These are phyloP conservation scores for Strigomonas galati DNA, from an alignment of 208 protist genomes.

Conservation along the genomic window DNA sequence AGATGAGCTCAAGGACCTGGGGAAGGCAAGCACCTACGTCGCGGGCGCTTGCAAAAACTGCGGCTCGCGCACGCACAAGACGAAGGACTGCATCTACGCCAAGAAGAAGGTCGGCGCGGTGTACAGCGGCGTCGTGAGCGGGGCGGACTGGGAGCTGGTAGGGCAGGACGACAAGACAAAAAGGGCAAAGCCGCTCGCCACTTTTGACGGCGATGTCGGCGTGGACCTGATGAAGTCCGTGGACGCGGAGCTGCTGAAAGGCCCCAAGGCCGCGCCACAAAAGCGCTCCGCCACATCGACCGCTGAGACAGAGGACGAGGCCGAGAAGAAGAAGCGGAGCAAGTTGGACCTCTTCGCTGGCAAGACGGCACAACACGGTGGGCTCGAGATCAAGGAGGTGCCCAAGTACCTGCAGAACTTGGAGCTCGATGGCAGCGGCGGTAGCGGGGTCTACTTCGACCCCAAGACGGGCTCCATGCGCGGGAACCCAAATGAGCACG, in stretches of 20 bases:
- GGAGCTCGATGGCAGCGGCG: constrained; percentile 22
- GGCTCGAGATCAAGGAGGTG: constrained; percentile 71
- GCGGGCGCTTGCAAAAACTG: constrained; percentile 99
- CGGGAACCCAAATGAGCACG: constrained; percentile 75
- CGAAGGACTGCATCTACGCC: constrained; percentile 92
- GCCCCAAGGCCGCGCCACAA: no score
- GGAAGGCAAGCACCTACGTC: constrained; percentile 80
- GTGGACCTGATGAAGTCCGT: constrained; percentile 17
- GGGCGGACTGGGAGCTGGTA: constrained; percentile 39
- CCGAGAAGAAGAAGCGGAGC: neutral
- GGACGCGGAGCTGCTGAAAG: no score
- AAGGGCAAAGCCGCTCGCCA: constrained; percentile 60
- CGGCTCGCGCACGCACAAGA: constrained; percentile 97
- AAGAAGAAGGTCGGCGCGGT: constrained; percentile 73
- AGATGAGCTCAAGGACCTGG: constrained; percentile 45
- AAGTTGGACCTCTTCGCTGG: constrained; percentile 10
- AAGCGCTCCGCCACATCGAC: constrained; percentile 1
- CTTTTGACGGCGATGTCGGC: constrained; percentile 55
- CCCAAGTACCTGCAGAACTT: constrained; percentile 88
- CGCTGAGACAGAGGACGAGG: constrained; percentile 1
- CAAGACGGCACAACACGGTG: constrained; percentile 56
- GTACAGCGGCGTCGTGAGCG: constrained; percentile 66
- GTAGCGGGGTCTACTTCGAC: constrained; percentile 68
- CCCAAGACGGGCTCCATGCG: constrained; percentile 86
- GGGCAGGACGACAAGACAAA: constrained; percentile 3